A percentile compares a stretch with the other conserved stretches of the same genome.
Conservation (phyloP, 1,139 yeast species). For the Zygosaccharomyces sapae region DNA sequence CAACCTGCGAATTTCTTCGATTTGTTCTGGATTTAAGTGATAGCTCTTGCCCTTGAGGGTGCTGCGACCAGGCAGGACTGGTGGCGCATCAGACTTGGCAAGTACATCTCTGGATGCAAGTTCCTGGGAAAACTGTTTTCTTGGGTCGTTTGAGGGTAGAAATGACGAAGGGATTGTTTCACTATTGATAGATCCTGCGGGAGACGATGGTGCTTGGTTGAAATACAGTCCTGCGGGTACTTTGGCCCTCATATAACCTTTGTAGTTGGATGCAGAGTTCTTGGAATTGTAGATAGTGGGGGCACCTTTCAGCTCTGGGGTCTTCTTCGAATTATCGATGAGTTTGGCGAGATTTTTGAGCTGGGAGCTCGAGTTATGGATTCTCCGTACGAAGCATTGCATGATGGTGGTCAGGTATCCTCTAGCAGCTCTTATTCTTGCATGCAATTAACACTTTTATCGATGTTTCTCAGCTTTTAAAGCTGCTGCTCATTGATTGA, state of each 20-base stretch:
- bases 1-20: conserved; percentile 56
- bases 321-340: conserved; percentile 17
- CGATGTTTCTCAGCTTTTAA: no score
- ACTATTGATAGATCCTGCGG: conserved; percentile 35
- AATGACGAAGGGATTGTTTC: conserved; percentile 36
- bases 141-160: conserved; percentile 31
- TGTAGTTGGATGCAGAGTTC: conserved; percentile 33
- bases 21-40: conserved; percentile 57
- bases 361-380: conserved; percentile 9
- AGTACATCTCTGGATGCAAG: conserved; percentile 17
- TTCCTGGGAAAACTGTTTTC: conserved; percentile 20
- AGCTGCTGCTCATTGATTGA: background rate
- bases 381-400: conserved; percentile 13
- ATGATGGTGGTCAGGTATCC: conserved; percentile 1
- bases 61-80: conserved; percentile 23
- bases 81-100: conserved; percentile 28
- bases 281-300: conserved; percentile 34
- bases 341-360: conserved; percentile 20
- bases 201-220: conserved; percentile 33
- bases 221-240: conserved; percentile 31
- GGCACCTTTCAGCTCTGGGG: conserved; percentile 26
- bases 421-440: background rate
- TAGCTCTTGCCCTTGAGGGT: conserved; percentile 45
- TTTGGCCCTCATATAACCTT: conserved; percentile 34
- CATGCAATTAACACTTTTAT: no score